phyloP scores from a whole-genome alignment of 1,139 yeast genomes.

The Diutina ranongensis region DNA sequence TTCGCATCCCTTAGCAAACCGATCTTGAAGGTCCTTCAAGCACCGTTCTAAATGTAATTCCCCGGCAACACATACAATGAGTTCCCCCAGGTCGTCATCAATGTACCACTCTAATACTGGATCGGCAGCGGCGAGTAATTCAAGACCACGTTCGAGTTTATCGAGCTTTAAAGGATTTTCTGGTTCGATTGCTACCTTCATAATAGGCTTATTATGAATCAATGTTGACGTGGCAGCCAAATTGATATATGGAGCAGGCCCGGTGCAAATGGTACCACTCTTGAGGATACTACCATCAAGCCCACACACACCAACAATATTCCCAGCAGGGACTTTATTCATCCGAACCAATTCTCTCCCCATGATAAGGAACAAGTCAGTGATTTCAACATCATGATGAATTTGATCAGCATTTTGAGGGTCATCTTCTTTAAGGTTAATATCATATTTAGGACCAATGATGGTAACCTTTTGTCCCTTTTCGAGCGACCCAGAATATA shows the following conservation, averaged over 20 bases:
- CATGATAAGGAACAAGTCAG: conserved; percentile 75
- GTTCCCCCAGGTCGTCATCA: conserved; percentile 80
- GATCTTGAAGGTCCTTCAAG: conserved; percentile 72
- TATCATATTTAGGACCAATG: conserved; percentile 81
- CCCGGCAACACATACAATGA: conserved; percentile 89
- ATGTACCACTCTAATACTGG: conserved; percentile 83
- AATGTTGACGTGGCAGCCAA: conserved; percentile 46
- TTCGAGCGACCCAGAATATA: conserved; percentile 72
- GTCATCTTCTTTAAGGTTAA: conserved; percentile 46
- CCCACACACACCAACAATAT: conserved; percentile 90
- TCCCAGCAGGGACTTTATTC: conserved; percentile 84
- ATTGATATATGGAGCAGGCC: conserved; percentile 51
- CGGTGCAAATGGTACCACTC: conserved; percentile 59
- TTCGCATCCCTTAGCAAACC: conserved; percentile 82
- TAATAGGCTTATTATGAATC: conserved; percentile 70
- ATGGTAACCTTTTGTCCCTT: conserved; percentile 68
- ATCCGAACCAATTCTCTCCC: conserved; percentile 80
- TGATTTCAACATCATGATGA: conserved; percentile 34
- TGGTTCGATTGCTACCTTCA: conserved; percentile 91
- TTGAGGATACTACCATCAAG: conserved; percentile 73
- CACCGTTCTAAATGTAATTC: conserved; percentile 89
- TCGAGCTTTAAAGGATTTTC: conserved; percentile 73
- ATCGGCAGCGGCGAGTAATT: conserved; percentile 73
- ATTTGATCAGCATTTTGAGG: conserved; percentile 31
- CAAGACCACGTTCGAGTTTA: conserved; percentile 67